phyloP scores from a whole-genome alignment of 2,329 filamentous ascomycete genomes.

The Claviceps lovelessii region DNA sequence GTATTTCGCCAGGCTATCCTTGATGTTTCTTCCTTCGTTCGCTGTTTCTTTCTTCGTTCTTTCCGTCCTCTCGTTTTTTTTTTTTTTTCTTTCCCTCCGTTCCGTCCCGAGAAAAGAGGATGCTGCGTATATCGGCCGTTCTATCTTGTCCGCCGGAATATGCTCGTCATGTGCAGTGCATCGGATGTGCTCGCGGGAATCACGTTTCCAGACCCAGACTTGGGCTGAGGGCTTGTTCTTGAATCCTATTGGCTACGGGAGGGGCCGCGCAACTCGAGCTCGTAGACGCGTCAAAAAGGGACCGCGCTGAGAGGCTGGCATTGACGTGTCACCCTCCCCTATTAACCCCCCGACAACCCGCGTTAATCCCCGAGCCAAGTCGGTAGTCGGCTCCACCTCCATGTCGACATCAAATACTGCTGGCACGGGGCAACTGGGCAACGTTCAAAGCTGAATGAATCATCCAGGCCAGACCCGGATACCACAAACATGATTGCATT shows the following conservation, averaged over 20 bases:
- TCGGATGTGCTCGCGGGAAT: no score
- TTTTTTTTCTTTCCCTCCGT: no score
- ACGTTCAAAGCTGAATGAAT: no score
- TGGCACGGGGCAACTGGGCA: no score
- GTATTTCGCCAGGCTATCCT: neutral
- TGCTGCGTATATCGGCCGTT: no score
- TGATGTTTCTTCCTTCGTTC: neutral
- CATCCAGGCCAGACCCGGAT: neutral
- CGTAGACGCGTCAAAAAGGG: neutral
- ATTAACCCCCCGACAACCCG: neutral
- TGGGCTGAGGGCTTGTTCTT: no score
- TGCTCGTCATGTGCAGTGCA: no score
- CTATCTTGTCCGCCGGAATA: no score
- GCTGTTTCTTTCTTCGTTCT: neutral
- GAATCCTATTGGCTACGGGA: no score
- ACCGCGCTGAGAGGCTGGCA: neutral
- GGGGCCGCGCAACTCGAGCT: neutral
- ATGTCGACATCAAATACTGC: no score
- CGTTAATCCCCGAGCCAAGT: neutral
- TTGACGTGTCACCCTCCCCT: neutral
- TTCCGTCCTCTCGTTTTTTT: neutral
- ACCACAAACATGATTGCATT: neutral
- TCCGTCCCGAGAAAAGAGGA: no score
- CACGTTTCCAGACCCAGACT: no score
- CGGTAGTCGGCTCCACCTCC: neutral